phyloP scores from a whole-genome alignment of 1,284 basidiomycete genomes.

The Trichosporon faecale region DNA sequence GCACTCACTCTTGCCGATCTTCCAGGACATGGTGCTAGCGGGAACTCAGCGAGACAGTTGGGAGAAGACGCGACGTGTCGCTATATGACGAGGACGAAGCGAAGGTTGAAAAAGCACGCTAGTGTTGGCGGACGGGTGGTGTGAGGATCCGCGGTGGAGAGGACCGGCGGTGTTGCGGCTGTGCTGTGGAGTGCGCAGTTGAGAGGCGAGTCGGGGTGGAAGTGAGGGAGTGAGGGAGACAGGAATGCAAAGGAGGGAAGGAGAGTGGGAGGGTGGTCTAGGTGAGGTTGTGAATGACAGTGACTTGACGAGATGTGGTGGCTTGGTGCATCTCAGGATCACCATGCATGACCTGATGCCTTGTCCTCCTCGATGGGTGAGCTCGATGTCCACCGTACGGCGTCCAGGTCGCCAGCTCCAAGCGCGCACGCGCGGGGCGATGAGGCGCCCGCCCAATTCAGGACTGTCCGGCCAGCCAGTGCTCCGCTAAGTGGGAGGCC shows the following conservation, averaged over 20 bases:
- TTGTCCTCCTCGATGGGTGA: background rate
- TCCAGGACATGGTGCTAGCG: conserved; percentile 51
- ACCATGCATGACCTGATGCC: background rate
- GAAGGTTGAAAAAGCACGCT: background rate
- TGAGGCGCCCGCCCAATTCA: background rate
- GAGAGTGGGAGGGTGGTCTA: conserved; percentile 11
- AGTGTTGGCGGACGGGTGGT: background rate
- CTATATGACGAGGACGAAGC: background rate
- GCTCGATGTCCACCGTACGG: background rate
- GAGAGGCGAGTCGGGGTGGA: conserved; percentile 5
- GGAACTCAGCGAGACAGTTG: background rate
- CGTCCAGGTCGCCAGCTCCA: background rate
- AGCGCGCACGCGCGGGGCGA: background rate
- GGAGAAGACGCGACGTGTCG: conserved; percentile 1
- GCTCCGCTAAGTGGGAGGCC: background rate
- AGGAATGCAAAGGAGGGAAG: conserved; percentile 13
- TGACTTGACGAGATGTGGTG: background rate
- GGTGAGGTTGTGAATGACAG: background rate
- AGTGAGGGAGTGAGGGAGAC: conserved; percentile 5
- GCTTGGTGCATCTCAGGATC: conserved; percentile 2
- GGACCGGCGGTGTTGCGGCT: background rate
- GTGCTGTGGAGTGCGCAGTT: background rate
- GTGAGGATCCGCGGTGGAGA: background rate
- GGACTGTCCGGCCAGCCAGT: background rate
- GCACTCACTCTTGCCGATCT: conserved; percentile 54